These are phyloP conservation scores for Ilex aquifolium DNA, from an alignment of 257 asterid genomes.

Conservation along the genomic window DNA sequence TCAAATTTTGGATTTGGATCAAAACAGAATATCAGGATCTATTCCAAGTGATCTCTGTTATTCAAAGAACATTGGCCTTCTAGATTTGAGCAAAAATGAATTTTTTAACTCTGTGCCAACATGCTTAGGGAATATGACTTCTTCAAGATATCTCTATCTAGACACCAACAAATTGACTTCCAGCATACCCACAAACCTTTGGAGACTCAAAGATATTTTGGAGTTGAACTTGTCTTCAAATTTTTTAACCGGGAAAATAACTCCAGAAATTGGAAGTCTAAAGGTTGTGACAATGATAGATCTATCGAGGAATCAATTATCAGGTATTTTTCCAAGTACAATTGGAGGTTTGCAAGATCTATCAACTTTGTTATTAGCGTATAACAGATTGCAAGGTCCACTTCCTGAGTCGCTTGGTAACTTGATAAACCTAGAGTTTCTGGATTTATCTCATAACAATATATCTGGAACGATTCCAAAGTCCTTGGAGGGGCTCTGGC, in stretches of 20 bases:
- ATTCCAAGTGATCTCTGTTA: constrained; percentile 16
- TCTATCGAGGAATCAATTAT: constrained; percentile 27
- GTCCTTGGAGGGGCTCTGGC: constrained; percentile 11
- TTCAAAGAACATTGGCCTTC: constrained; percentile 5
- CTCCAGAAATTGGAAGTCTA: constrained; percentile 17
- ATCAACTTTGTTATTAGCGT: constrained; percentile 9
- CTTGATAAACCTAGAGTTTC: constrained; percentile 4
- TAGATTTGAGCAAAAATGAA: constrained; percentile 8
- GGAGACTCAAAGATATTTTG: constrained; percentile 22
- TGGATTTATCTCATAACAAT: constrained; percentile 22
- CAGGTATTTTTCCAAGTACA: constrained; percentile 20
- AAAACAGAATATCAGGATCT: constrained; percentile 15
- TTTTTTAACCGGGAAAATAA: constrained; percentile 14
- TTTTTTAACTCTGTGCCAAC: constrained; percentile 23
- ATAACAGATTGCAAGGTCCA: constrained; percentile 22
- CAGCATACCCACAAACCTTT: constrained; percentile 14
- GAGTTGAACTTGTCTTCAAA: constrained; percentile 20
- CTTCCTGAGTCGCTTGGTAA: constrained; percentile 19
- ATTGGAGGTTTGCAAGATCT: constrained; percentile 12
- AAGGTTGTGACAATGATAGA: constrained; percentile 10
- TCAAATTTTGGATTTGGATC: constrained; percentile 9
- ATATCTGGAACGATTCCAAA: constrained; percentile 24
- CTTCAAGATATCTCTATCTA: constrained; percentile 5
- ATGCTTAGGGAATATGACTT: constrained; percentile 19
- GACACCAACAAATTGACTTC: constrained; percentile 19